Percentiles rank a stretch among this genome's conserved stretches.
Evolutionary conservation across 2,329 filamentous ascomycete genomes (phyloP).

Genomic region (Exophiala sp.): DNA sequence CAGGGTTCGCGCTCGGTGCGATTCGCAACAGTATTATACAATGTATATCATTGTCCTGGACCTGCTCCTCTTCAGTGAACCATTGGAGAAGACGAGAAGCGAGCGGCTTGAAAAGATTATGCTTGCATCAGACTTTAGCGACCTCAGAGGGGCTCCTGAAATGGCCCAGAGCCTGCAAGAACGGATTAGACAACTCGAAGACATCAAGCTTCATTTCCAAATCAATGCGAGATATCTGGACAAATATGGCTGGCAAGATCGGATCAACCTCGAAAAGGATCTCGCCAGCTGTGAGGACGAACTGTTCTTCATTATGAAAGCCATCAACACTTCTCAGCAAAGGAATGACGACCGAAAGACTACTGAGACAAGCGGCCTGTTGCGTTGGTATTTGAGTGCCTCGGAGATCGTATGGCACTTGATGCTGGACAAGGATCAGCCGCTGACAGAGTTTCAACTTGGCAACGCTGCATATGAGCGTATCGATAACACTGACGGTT

Average conservation of each 20-base stretch:
- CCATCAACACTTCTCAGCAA: constrained; percentile 92
- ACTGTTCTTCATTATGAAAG: constrained; percentile 99
- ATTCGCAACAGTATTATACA: constrained; percentile 95
- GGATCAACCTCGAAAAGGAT: constrained; percentile 83
- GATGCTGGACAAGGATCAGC: constrained; percentile 79
- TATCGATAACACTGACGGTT: constrained; percentile 94
- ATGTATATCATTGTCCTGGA: constrained; percentile 98
- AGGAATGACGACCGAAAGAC: constrained; percentile 69
- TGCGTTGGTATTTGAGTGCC: constrained; percentile 92
- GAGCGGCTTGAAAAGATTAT: constrained; percentile 98
- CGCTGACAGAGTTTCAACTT: constrained; percentile 88
- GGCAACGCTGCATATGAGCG: constrained; percentile 89
- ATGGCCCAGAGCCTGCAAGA: constrained; percentile 90
- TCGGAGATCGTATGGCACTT: constrained; percentile 97
- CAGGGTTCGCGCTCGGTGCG: constrained; percentile 88
- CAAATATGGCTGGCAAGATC: constrained; percentile 85
- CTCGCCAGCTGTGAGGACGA: constrained; percentile 89
- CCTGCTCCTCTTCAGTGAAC: constrained; percentile 91
- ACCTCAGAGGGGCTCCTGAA: constrained; percentile 85
- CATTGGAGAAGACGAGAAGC: constrained; percentile 91
- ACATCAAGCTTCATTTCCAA: constrained; percentile 96
- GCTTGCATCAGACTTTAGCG: constrained; percentile 96
- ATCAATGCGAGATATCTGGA: constrained; percentile 85
- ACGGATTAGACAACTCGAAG: constrained; percentile 86
- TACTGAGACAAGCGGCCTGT: constrained; percentile 70